Percentiles rank a stretch among this genome's conserved stretches.
phyloP scores from a whole-genome alignment of 495 filamentous ascomycete genomes.

The Trichocladium uniseriatum region DNA sequence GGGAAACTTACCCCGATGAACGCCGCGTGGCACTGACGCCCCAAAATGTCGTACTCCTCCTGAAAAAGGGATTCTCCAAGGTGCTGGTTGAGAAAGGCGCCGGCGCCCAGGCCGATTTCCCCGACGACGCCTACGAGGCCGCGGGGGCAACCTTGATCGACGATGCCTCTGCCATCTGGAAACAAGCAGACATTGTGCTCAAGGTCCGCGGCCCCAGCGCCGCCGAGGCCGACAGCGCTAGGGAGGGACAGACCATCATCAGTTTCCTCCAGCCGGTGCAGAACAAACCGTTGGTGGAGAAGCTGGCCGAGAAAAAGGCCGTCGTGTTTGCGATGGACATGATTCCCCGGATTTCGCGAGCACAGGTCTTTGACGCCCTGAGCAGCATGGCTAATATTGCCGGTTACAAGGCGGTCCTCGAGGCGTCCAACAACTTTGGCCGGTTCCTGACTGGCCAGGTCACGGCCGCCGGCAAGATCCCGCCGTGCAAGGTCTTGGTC shows the following conservation, averaged over 20 bases:
- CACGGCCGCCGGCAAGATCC: conserved; percentile 74
- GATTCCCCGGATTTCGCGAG: conserved; percentile 74
- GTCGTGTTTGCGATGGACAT: conserved; percentile 77
- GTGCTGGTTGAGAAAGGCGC: conserved; percentile 68
- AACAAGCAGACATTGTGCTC: conserved; percentile 61
- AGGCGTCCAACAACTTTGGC: conserved; percentile 74
- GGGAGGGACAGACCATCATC: conserved; percentile 57
- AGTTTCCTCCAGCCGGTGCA: conserved; percentile 68
- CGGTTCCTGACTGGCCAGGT: conserved; percentile 76
- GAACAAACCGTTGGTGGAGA: conserved; percentile 59
- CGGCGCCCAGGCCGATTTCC: conserved; percentile 62
- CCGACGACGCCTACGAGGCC: conserved; percentile 58
- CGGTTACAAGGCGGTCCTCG: conserved; percentile 75
- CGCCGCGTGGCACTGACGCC: conserved; percentile 72
- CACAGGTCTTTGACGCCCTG: conserved; percentile 70
- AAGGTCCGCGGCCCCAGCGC: conserved; percentile 66
- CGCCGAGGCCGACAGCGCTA: conserved; percentile 52
- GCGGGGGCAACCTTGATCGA: conserved; percentile 66
- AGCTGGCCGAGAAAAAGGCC: conserved; percentile 51
- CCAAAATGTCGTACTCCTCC: conserved; percentile 62
- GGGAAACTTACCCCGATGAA: conserved; percentile 61
- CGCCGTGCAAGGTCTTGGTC: conserved; percentile 72
- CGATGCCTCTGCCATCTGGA: conserved; percentile 47
- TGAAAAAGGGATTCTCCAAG: conserved; percentile 69
- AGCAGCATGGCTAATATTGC: conserved; percentile 85